Percentiles rank a stretch among this genome's conserved stretches.
Evolutionary conservation across 176 grass and related monocot species (phyloP).

Genomic region (Cenchrus fungigraminus): DNA sequence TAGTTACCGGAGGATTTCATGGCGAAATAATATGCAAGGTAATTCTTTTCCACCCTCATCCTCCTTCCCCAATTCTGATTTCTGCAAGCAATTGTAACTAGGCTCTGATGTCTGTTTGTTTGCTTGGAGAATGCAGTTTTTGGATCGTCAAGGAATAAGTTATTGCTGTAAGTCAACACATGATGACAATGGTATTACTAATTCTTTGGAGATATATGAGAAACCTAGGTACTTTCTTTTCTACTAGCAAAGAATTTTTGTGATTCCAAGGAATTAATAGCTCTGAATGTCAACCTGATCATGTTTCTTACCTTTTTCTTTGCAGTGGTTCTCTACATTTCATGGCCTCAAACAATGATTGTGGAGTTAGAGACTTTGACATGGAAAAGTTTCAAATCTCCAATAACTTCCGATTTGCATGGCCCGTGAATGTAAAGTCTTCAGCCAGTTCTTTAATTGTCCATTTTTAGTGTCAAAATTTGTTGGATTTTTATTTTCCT

Average conservation of each 20-base stretch:
- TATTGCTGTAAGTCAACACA: slow-evolving; percentile 77
- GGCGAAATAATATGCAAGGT: slow-evolving; percentile 97
- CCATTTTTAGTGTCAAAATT: slow-evolving; percentile 1
- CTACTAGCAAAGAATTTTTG: background rate
- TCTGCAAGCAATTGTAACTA: background rate
- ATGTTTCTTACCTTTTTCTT: background rate
- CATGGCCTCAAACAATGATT: slow-evolving; percentile 78
- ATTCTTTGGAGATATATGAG: slow-evolving; percentile 85
- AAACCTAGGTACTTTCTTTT: slow-evolving; percentile 63
- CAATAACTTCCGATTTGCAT: slow-evolving; percentile 69
- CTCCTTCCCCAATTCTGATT: slow-evolving; percentile 4
- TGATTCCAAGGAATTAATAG: slow-evolving; percentile 6
- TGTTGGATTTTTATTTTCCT: slow-evolving; percentile 9
- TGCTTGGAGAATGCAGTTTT: slow-evolving; percentile 54
- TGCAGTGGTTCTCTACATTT: slow-evolving; percentile 76
- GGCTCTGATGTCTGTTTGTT: background rate
- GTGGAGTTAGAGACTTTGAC: slow-evolving; percentile 76
- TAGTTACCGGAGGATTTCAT: slow-evolving; percentile 80
- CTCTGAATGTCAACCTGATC: slow-evolving; percentile 8
- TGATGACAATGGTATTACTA: slow-evolving; percentile 72
- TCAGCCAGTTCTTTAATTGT: background rate
- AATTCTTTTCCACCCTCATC: slow-evolving; percentile 36
- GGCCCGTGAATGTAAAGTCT: slow-evolving; percentile 76
- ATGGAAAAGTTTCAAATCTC: slow-evolving; percentile 75
- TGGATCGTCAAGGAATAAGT: slow-evolving; percentile 85